A percentile compares a stretch with the other conserved stretches of the same genome.
Evolutionary conservation across 2,329 filamentous ascomycete genomes (phyloP).

Genomic region (Stemphylium vesicarium): DNA sequence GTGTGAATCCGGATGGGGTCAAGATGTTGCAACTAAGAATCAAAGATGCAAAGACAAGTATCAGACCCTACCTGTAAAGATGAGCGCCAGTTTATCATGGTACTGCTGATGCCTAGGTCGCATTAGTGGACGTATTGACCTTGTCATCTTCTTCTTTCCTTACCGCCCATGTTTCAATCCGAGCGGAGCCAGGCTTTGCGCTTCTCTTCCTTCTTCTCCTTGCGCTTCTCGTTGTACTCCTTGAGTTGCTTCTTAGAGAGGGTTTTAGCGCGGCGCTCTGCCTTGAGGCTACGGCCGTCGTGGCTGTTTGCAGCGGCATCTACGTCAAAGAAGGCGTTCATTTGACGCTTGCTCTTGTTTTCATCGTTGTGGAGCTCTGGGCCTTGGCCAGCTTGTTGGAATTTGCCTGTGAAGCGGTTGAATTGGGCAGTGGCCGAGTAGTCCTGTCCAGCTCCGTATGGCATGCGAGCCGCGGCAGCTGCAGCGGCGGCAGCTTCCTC

Average conservation of each 20-base stretch:
- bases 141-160: conserved; percentile 29
- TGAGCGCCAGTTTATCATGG: conserved; percentile 5
- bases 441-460: conserved; percentile 43
- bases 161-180: conserved; percentile 64
- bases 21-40: conserved; percentile 5
- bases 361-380: conserved; percentile 84
- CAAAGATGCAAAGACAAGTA: conserved; percentile 5
- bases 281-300: conserved; percentile 87
- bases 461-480: conserved; percentile 34
- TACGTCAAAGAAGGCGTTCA: conserved; percentile 95
- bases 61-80: conserved; percentile 28
- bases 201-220: conserved; percentile 92
- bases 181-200: conserved; percentile 80
- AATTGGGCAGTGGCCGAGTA: conserved; percentile 79
- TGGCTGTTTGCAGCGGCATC: conserved; percentile 91
- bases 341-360: conserved; percentile 83
- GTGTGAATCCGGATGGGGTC: not conserved
- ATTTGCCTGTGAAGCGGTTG: conserved; percentile 88
- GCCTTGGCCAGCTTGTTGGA: conserved; percentile 71
- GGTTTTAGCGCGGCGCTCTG: conserved; percentile 85
- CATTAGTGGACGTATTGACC: conserved; percentile 39
- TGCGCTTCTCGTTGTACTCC: conserved; percentile 87
- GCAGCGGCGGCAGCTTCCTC: conserved; percentile 34
- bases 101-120: conserved; percentile 19
- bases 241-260: conserved; percentile 85